Percentiles rank a stretch among this genome's conserved stretches.
Evolutionary conservation across 768 basidiomycete species (phyloP).

Genomic region (Suillus subalutaceus): DNA sequence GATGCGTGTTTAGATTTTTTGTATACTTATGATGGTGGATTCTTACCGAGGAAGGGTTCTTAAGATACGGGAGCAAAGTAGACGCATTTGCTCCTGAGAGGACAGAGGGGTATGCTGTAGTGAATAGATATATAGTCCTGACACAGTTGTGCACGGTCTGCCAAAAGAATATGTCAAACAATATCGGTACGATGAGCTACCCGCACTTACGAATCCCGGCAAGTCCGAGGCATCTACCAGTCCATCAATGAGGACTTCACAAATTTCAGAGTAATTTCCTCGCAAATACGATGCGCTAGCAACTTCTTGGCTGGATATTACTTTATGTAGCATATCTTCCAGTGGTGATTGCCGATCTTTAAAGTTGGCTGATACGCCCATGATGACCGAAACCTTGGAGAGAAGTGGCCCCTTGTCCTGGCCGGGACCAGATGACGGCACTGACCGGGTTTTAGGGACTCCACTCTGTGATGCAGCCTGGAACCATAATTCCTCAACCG

Average conservation of each 20-base stretch:
- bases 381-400: slow-evolving; percentile 77
- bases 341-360: slow-evolving; percentile 82
- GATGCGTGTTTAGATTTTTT: slow-evolving; percentile 3
- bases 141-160: slow-evolving; percentile 86
- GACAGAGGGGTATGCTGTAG: slow-evolving; percentile 79
- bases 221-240: slow-evolving; percentile 86
- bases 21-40: not conserved
- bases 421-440: slow-evolving; percentile 29
- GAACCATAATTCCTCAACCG: slow-evolving; percentile 93
- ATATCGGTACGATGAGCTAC: not conserved
- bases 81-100: slow-evolving; percentile 85
- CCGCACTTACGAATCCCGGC: slow-evolving; percentile 69
- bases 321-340: slow-evolving; percentile 83
- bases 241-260: slow-evolving; percentile 83
- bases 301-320: slow-evolving; percentile 74
- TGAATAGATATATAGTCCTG: slow-evolving; percentile 81
- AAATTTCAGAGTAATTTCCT: slow-evolving; percentile 75
- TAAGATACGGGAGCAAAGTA: slow-evolving; percentile 88
- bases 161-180: slow-evolving; percentile 11
- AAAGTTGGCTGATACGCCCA: slow-evolving; percentile 82
- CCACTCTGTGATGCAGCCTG: slow-evolving; percentile 36
- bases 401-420: slow-evolving; percentile 60
- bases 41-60: slow-evolving; percentile 74
- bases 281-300: slow-evolving; percentile 56
- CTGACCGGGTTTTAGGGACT: slow-evolving; percentile 41